Conservation (phyloP, 371 early-diverging fungal genomes). For the Mucor velutinosus region DNA sequence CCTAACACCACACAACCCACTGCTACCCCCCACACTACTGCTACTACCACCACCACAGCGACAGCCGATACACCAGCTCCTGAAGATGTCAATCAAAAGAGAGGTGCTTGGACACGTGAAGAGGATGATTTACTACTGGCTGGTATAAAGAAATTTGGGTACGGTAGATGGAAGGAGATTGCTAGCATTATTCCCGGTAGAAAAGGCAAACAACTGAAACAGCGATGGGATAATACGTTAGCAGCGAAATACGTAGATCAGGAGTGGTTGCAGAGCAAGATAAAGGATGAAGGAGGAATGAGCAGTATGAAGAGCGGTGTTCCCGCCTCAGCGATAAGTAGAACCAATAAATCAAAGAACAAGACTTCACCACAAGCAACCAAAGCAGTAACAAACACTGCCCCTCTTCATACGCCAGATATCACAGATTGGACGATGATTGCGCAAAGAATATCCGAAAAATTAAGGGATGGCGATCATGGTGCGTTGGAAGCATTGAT, state of each 20-base stretch:
- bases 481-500: conserved; percentile 41
- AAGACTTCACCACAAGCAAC: not conserved
- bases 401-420: conserved; percentile 12
- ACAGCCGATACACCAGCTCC: not conserved
- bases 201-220: conserved; percentile 49
- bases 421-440: conserved; percentile 34
- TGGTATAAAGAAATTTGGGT: conserved; percentile 46
- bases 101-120: conserved; percentile 47
- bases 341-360: not conserved
- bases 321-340: not conserved
- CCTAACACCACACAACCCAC: not conserved
- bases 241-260: conserved; percentile 48
- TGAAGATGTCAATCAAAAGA: conserved; percentile 31
- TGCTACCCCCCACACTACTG: not conserved
- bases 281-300: conserved; percentile 18
- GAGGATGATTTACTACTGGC: conserved; percentile 45
- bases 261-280: conserved; percentile 42
- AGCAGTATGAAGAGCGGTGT: not conserved
- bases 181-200: conserved; percentile 42
- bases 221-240: conserved; percentile 48
- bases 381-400: not conserved
- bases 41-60: conserved; percentile 1
- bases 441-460: conserved; percentile 46
- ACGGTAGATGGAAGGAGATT: conserved; percentile 52
- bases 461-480: conserved; percentile 41